These are phyloP conservation scores for Casuarina equisetifolia DNA, from an alignment of 306 rosid genomes.

Conservation along the genomic window DNA sequence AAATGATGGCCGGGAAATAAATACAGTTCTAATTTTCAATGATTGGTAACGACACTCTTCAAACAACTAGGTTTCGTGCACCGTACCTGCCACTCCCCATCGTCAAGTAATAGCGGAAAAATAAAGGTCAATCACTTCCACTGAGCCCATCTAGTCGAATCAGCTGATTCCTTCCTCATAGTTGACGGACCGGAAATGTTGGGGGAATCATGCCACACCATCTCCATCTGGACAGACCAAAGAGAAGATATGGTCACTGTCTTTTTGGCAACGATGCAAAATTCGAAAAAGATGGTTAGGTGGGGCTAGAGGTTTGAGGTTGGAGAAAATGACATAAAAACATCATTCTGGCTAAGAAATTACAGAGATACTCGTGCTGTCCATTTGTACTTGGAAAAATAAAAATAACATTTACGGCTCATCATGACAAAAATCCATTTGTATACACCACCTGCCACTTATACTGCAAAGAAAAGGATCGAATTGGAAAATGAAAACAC, in stretches of 20 bases:
- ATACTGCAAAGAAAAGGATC: background rate
- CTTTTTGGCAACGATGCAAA: slow-evolving; percentile 18
- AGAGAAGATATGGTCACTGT: slow-evolving; percentile 22
- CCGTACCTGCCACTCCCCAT: slow-evolving; percentile 19
- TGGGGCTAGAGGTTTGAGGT: background rate
- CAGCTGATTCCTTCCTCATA: slow-evolving; percentile 54
- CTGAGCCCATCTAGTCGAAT: slow-evolving; percentile 71
- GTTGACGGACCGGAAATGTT: slow-evolving; percentile 50
- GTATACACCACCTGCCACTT: background rate
- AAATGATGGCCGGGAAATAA: background rate
- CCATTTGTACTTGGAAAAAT: background rate
- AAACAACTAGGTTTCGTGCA: background rate
- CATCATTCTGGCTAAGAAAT: background rate
- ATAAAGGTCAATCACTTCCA: slow-evolving; percentile 53
- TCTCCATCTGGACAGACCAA: slow-evolving; percentile 69
- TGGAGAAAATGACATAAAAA: background rate
- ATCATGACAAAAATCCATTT: background rate
- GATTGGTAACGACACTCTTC: background rate
- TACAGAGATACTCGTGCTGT: background rate
- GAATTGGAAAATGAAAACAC: too few relatives aligned
- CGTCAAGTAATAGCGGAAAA: slow-evolving; percentile 20
- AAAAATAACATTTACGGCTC: background rate
- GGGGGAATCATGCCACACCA: slow-evolving; percentile 80
- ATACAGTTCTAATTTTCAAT: background rate
- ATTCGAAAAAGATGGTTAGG: slow-evolving; percentile 23